These are phyloP conservation scores for Agaricus subrufescens DNA, from an alignment of 768 basidiomycete species.

Conservation along the genomic window DNA sequence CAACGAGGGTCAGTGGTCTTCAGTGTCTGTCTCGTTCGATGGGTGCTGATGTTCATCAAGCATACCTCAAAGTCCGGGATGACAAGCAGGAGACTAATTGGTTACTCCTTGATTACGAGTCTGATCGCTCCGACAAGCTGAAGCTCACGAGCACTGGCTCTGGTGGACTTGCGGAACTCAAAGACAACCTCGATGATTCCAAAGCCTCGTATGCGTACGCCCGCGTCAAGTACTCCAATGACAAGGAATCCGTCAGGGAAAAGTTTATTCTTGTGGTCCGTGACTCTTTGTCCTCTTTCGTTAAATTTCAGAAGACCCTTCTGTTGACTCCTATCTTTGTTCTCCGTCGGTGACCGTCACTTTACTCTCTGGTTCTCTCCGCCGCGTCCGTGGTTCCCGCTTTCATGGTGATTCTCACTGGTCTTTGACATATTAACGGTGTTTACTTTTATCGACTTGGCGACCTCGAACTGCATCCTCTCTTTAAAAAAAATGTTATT, in stretches of 20 bases:
- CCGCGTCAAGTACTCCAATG: slow-evolving; percentile 80
- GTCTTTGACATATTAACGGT: slow-evolving; percentile 17
- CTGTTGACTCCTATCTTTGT: not conserved
- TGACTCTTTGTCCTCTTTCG: slow-evolving; percentile 12
- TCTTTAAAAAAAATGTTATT: not conserved
- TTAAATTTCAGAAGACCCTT: not conserved
- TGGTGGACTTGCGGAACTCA: slow-evolving; percentile 76
- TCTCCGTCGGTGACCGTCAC: not conserved
- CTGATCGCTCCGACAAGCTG: slow-evolving; percentile 79
- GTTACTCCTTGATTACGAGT: slow-evolving; percentile 87
- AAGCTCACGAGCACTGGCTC: slow-evolving; percentile 72
- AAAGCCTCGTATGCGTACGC: slow-evolving; percentile 84
- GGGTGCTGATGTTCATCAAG: slow-evolving; percentile 37
- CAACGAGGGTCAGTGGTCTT: slow-evolving; percentile 49
- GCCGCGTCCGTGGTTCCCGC: slow-evolving; percentile 14
- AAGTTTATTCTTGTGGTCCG: slow-evolving; percentile 78
- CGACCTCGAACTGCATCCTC: not conserved
- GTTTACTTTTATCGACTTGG: not conserved
- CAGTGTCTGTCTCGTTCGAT: not conserved
- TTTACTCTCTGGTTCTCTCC: slow-evolving; percentile 13
- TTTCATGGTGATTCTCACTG: slow-evolving; percentile 3
- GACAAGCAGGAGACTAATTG: slow-evolving; percentile 88
- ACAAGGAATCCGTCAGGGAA: slow-evolving; percentile 82
- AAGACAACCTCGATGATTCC: slow-evolving; percentile 60
- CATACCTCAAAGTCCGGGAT: slow-evolving; percentile 82